phyloP scores from a whole-genome alignment of 352 stramenopile genomes.

The Phytophthora ramorum region DNA sequence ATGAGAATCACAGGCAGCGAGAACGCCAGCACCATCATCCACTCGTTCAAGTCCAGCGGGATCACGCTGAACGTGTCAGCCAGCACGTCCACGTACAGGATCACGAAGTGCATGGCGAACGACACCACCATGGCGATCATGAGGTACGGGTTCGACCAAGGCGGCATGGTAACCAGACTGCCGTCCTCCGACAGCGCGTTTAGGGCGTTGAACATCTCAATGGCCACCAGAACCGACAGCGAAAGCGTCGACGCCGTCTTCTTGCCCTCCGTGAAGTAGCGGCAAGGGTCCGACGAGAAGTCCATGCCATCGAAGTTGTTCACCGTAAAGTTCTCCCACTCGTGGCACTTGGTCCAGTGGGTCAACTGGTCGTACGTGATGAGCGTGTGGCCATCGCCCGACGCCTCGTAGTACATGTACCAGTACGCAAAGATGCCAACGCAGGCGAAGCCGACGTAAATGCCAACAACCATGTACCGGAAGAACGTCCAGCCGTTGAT shows the following conservation, averaged over 20 bases:
- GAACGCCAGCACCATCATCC: conserved; percentile 92
- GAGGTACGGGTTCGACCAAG: conserved; percentile 95
- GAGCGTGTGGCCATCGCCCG: conserved; percentile 92
- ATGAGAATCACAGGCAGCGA: conserved; percentile 94
- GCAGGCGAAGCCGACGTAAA: conserved; percentile 93
- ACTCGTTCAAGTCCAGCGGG: conserved; percentile 92
- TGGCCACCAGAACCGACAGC: conserved; percentile 93
- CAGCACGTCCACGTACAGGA: conserved; percentile 94
- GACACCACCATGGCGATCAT: conserved; percentile 94
- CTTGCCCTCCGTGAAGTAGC: conserved; percentile 94
- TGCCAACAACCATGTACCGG: conserved; percentile 97
- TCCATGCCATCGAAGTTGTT: conserved; percentile 93
- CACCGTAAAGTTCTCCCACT: conserved; percentile 93
- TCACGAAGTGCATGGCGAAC: conserved; percentile 94
- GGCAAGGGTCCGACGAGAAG: conserved; percentile 91
- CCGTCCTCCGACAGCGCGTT: conserved; percentile 95
- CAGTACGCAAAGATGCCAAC: conserved; percentile 95
- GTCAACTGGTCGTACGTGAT: conserved; percentile 92
- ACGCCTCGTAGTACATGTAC: conserved; percentile 93
- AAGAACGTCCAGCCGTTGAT: conserved; percentile 99
- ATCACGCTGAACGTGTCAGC: conserved; percentile 94
- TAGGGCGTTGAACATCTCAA: conserved; percentile 97
- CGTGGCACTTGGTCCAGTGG: conserved; percentile 90
- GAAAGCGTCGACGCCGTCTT: conserved; percentile 93
- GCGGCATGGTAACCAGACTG: conserved; percentile 92